Conservation (phyloP, 257 asterid species). For the Plantago elongata region DNA sequence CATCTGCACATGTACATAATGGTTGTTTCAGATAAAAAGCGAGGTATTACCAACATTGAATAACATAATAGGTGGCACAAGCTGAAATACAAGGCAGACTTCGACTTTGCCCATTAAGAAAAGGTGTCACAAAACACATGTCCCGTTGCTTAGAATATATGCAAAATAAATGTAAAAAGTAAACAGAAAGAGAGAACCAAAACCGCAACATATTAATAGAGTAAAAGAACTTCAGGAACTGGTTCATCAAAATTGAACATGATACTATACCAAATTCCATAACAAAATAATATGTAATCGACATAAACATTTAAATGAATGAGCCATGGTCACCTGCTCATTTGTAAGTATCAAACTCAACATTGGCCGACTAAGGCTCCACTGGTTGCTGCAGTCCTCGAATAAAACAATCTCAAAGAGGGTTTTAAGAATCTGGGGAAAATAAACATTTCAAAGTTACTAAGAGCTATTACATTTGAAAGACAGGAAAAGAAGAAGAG, state of each 20-base stretch:
- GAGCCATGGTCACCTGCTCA: conserved; percentile 56
- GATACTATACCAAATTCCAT: no score
- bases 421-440: conserved; percentile 72
- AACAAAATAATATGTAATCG: neutral
- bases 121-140: neutral
- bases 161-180: no score
- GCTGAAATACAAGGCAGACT: neutral
- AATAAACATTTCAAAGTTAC: conserved; percentile 12
- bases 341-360: conserved; percentile 86
- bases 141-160: no score
- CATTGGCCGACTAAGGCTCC: conserved; percentile 98
- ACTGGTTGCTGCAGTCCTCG: conserved; percentile 92
- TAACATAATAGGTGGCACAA: conserved; percentile 6
- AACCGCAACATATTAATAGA: conserved; percentile 5
- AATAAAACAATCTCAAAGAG: conserved; percentile 91
- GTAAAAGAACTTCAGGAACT: neutral
- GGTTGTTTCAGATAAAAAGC: conserved; percentile 16
- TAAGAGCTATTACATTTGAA: conserved; percentile 13
- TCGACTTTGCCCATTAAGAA: conserved; percentile 5
- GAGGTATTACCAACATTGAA: conserved; percentile 15
- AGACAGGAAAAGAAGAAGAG: conserved; percentile 7
- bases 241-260: no score
- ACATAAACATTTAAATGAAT: neutral
- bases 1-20: conserved; percentile 52
- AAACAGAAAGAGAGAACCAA: conserved; percentile 3